Conservation (phyloP, 495 filamentous ascomycete genomes). For the Daldinia childiae region DNA sequence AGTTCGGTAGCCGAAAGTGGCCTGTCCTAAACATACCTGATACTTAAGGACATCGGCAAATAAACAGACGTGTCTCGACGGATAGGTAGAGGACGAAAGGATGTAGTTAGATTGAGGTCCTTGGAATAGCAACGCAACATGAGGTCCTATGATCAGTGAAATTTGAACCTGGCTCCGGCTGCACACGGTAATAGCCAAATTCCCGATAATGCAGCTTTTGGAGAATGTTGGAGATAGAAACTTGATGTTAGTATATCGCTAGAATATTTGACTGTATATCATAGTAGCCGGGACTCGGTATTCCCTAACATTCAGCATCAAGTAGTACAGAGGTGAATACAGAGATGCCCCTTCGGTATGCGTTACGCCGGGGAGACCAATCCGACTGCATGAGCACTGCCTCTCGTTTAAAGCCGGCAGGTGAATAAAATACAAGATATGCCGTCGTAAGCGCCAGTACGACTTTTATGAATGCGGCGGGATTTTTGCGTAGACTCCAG, state of each 20-base stretch:
- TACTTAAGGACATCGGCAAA: conserved; percentile 15
- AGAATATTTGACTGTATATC: conserved; percentile 32
- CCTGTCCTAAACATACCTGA: not conserved
- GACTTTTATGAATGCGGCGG: conserved; percentile 17
- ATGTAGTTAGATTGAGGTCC: conserved; percentile 2
- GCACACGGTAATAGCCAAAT: conserved; percentile 41
- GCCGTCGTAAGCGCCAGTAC: conserved; percentile 15
- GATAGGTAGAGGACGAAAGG: conserved; percentile 5
- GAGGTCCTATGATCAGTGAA: conserved; percentile 29
- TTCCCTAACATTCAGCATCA: conserved; percentile 27
- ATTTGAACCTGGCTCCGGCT: conserved; percentile 20
- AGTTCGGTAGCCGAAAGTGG: conserved; percentile 2
- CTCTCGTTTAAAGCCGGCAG: conserved; percentile 29
- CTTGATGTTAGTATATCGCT: conserved; percentile 14
- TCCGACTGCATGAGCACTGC: conserved; percentile 35
- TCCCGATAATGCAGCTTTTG: conserved; percentile 40
- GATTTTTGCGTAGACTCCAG: conserved; percentile 22
- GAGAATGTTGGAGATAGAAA: conserved; percentile 30
- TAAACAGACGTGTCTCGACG: conserved; percentile 10
- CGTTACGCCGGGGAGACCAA: conserved; percentile 23
- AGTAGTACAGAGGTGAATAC: conserved; percentile 25
- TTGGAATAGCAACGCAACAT: conserved; percentile 21
- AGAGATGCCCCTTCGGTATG: conserved; percentile 26
- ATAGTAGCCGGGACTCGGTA: conserved; percentile 29
- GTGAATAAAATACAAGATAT: conserved; percentile 14